Evolutionary conservation across 2,329 filamentous ascomycete genomes (phyloP), one percentile per base, ranked within the genome.

Genomic region (Xylariales sp.): DNA sequence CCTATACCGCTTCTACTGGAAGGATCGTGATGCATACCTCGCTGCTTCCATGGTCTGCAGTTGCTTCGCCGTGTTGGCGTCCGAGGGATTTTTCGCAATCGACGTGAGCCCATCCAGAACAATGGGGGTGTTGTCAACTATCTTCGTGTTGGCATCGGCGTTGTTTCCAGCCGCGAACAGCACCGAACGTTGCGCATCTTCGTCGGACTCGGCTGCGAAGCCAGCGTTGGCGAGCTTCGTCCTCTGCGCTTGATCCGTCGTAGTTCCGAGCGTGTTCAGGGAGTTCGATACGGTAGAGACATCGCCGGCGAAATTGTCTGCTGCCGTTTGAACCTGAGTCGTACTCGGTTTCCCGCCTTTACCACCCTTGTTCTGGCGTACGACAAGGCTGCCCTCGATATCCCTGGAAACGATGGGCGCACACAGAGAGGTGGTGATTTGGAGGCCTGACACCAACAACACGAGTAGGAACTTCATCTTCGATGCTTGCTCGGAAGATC

Each of bases 51-150:
- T 43, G 11, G 36, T 49, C 12, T 42, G 34, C 28, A 49, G 33
- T 12, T 46, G 42, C 19, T 21, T 20, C 29, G 41, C 44, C 16
- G 46, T 47, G 40, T 49, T 49, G 7, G 29, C 40, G 37, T 45
- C 39, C 4, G 42, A 39, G 1, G 47, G 47, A 19, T 49, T 45
- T n/a, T 22, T 22, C 43, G 43, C 37, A 33, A 49, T 49, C 15
- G 45, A 46, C 34, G 45, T 12, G 5, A 49, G 38, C 5, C 47
- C 47, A 15, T 49, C 28, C 15, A 49, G 15, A 1, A 49, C 46
- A 10, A 40, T 46, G 14, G 47, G 47, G 4, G 47, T 49, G 31
- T 46, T 46, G 21, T 46, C 42, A n/a, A 49, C 45, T 12, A 49
- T 49, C 31, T 45, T 45, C 21, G 27, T 29, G 43, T 49, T 49